A percentile compares a stretch with the other conserved stretches of the same genome.
Conservation (phyloP, 192 early-diverging fungal genomes). For the Coemansia biformis region DNA sequence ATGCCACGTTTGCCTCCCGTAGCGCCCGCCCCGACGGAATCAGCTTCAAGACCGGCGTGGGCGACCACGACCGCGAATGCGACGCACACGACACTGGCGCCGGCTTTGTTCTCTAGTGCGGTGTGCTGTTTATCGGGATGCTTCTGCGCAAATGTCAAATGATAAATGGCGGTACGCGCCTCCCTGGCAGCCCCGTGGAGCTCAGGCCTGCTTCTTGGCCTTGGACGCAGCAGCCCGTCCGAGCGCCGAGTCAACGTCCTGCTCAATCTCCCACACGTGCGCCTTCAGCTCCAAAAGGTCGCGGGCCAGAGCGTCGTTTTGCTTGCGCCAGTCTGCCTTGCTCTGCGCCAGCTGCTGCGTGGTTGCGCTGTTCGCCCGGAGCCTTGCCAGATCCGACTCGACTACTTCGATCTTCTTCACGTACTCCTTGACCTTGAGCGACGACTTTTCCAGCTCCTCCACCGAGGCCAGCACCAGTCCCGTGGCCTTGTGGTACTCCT, state of each 20-base stretch:
- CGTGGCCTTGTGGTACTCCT: constrained; percentile 78
- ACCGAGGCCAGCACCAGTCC: constrained; percentile 65
- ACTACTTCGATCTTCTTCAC: constrained; percentile 73
- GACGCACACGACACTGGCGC: constrained; percentile 11
- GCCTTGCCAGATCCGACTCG: constrained; percentile 57
- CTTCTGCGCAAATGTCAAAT: no score
- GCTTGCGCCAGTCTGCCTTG: constrained; percentile 50
- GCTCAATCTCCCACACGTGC: constrained; percentile 66
- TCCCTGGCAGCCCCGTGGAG: no score
- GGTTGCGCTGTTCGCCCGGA: constrained; percentile 57
- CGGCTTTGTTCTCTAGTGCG: constrained; percentile 9
- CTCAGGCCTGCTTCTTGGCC: constrained; percentile 1
- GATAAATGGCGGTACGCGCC: no score
- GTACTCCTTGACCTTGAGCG: constrained; percentile 70
- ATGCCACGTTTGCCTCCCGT: constrained; percentile 33
- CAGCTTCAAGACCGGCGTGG: neutral
- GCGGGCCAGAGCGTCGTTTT: constrained; percentile 65
- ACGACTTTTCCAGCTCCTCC: constrained; percentile 71
- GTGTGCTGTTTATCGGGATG: no score
- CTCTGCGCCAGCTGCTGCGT: constrained; percentile 49
- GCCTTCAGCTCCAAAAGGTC: constrained; percentile 82
- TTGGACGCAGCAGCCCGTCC: constrained; percentile 16
- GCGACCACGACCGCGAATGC: neutral
- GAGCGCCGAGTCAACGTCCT: constrained; percentile 43
- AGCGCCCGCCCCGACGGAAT: constrained; percentile 17